phyloP scores from a whole-genome alignment of 495 filamentous ascomycete genomes.

The Xylaria grammica region DNA sequence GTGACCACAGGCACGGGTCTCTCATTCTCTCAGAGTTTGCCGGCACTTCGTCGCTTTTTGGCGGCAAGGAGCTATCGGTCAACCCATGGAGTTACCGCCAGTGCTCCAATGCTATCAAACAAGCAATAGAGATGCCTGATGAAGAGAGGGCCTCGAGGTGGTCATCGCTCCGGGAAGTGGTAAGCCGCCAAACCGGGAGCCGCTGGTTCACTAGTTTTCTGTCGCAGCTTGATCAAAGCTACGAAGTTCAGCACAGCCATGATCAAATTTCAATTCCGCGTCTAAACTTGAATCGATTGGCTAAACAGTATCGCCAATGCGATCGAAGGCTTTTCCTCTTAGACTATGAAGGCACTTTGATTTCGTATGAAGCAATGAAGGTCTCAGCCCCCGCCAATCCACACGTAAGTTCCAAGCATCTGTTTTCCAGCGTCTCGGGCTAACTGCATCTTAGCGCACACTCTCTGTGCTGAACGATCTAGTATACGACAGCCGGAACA shows the following conservation, averaged over 20 bases:
- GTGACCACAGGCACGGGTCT: conserved; percentile 78
- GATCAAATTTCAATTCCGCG: conserved; percentile 86
- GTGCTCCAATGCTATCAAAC: conserved; percentile 81
- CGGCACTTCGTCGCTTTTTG: conserved; percentile 84
- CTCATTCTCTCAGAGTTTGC: conserved; percentile 94
- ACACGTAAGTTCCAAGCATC: conserved; percentile 51
- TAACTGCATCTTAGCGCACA: conserved; percentile 56
- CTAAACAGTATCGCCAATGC: conserved; percentile 66
- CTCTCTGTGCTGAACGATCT: conserved; percentile 80
- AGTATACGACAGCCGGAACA: conserved; percentile 74
- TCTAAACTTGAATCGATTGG: conserved; percentile 67
- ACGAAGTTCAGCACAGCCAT: conserved; percentile 80
- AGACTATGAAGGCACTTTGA: conserved; percentile 90
- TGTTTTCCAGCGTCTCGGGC: background rate
- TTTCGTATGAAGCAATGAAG: conserved; percentile 78
- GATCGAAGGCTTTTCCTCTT: conserved; percentile 79
- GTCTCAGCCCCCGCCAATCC: conserved; percentile 83
- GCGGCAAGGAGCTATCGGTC: conserved; percentile 74
- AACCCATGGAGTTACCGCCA: conserved; percentile 94
- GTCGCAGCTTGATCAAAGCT: conserved; percentile 69
- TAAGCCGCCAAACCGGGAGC: conserved; percentile 78
- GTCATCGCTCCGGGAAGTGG: conserved; percentile 71
- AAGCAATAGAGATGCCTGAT: conserved; percentile 74
- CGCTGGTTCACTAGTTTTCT: conserved; percentile 81
- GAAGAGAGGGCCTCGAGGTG: conserved; percentile 77